Percentiles rank a stretch among this genome's conserved stretches.
phyloP scores from a whole-genome alignment of 495 filamentous ascomycete species.

The Xylaria longipes region DNA sequence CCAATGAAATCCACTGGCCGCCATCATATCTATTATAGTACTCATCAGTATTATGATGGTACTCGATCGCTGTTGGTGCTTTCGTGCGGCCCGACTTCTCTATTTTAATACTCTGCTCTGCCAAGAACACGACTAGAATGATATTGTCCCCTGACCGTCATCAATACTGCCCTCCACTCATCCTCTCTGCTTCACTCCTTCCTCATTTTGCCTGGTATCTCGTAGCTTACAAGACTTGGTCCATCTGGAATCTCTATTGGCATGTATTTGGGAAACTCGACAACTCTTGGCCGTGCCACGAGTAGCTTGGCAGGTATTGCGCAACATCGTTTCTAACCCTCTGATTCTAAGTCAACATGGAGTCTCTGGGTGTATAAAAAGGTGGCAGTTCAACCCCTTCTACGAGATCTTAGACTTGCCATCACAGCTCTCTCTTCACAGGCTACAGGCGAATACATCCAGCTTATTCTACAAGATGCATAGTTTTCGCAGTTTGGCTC shows the following conservation, averaged over 20 bases:
- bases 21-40: background rate
- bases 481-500: slow-evolving; percentile 40
- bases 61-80: background rate
- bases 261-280: slow-evolving; percentile 18
- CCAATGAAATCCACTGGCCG: background rate
- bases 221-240: background rate
- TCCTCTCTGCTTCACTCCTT: slow-evolving; percentile 20
- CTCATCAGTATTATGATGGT: background rate
- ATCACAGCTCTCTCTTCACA: slow-evolving; percentile 25
- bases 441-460: background rate
- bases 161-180: slow-evolving; percentile 10
- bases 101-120: background rate
- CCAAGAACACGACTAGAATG: slow-evolving; percentile 17
- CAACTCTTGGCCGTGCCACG: slow-evolving; percentile 14
- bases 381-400: background rate
- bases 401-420: background rate
- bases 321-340: slow-evolving; percentile 19
- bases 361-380: slow-evolving; percentile 22
- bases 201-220: slow-evolving; percentile 21
- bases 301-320: slow-evolving; percentile 20
- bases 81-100: background rate
- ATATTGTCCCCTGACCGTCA: slow-evolving; percentile 10
- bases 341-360: background rate
- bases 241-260: slow-evolving; percentile 1
- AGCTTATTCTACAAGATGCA: slow-evolving; percentile 30